These are phyloP conservation scores for Lactarius hatsudake DNA, from an alignment of 768 basidiomycete species.

Conservation along the genomic window DNA sequence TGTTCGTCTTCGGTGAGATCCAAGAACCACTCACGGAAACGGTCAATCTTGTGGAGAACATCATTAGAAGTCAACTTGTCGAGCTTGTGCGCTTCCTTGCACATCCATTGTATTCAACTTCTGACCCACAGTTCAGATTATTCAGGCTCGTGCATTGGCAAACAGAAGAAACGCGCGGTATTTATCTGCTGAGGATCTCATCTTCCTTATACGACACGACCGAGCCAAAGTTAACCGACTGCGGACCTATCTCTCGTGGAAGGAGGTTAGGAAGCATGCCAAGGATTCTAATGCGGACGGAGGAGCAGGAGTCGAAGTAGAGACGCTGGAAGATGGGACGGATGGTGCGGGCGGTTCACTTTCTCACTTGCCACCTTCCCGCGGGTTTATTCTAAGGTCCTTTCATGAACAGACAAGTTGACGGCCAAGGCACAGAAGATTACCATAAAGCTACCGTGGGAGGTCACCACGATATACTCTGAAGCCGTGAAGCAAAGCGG, in stretches of 20 bases:
- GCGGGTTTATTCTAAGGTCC: constrained; percentile 6
- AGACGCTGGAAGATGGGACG: constrained; percentile 77
- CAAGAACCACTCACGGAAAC: constrained; percentile 87
- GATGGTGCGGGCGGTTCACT: constrained; percentile 53
- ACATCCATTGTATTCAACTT: not conserved
- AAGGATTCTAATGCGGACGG: constrained; percentile 86
- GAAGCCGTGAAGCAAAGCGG: constrained; percentile 57
- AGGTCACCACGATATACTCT: constrained; percentile 86
- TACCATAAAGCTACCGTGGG: constrained; percentile 95
- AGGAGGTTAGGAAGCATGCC: constrained; percentile 92
- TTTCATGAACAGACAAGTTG: constrained; percentile 57
- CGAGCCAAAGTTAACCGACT: constrained; percentile 90
- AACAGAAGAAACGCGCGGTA: constrained; percentile 80
- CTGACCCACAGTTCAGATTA: constrained; percentile 52
- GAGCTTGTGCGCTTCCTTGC: constrained; percentile 62
- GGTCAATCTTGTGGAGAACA: constrained; percentile 93
- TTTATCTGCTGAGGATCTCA: constrained; percentile 89
- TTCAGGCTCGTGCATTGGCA: constrained; percentile 84
- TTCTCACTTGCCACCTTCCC: not conserved
- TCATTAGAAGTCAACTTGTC: constrained; percentile 85
- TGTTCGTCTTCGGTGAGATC: constrained; percentile 97
- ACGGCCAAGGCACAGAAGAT: constrained; percentile 86
- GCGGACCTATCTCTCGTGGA: constrained; percentile 93
- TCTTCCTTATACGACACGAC: constrained; percentile 94
- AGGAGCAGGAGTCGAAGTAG: constrained; percentile 77